Percentiles rank a stretch among this genome's conserved stretches.
Evolutionary conservation across 352 stramenopile genomes (phyloP).

Genomic region (Globisporangium heterothallicum): DNA sequence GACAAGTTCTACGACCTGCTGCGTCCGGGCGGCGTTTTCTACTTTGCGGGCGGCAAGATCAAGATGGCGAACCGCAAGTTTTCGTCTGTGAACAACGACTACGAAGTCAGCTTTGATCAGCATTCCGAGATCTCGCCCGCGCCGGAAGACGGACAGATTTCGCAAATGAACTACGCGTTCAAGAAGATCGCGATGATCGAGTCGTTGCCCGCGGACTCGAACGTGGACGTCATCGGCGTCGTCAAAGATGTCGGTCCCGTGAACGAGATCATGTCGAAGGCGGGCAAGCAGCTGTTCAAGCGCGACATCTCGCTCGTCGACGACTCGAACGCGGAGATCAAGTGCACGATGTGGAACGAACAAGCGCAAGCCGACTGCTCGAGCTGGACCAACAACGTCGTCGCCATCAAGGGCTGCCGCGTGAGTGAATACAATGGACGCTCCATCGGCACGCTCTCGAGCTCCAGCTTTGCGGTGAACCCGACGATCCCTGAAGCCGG

Average conservation of each 20-base stretch:
- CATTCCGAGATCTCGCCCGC: constrained; percentile 92
- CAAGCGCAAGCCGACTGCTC: constrained; percentile 75
- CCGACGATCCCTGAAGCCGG: constrained; percentile 83
- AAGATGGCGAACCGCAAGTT: constrained; percentile 98
- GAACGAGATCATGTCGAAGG: constrained; percentile 92
- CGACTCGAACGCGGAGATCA: constrained; percentile 94
- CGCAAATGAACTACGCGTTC: constrained; percentile 90
- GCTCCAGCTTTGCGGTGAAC: constrained; percentile 81
- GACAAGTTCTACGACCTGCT: constrained; percentile 96
- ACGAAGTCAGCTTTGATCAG: constrained; percentile 97
- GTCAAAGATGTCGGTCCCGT: constrained; percentile 92
- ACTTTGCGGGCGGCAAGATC: constrained; percentile 92
- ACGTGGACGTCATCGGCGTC: constrained; percentile 94
- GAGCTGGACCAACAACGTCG: constrained; percentile 87
- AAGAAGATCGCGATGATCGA: constrained; percentile 93
- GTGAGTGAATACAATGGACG: constrained; percentile 94
- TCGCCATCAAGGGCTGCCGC: constrained; percentile 94
- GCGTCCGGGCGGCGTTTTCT: constrained; percentile 88
- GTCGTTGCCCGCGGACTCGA: constrained; percentile 74
- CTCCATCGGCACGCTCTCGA: constrained; percentile 81
- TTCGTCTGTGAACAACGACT: constrained; percentile 95
- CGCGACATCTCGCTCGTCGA: constrained; percentile 95
- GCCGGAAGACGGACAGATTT: constrained; percentile 87
- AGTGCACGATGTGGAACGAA: constrained; percentile 96
- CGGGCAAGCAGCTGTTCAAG: constrained; percentile 94